These are phyloP conservation scores for Cudoniella acicularis DNA, from an alignment of 495 filamentous ascomycete genomes.

Conservation along the genomic window DNA sequence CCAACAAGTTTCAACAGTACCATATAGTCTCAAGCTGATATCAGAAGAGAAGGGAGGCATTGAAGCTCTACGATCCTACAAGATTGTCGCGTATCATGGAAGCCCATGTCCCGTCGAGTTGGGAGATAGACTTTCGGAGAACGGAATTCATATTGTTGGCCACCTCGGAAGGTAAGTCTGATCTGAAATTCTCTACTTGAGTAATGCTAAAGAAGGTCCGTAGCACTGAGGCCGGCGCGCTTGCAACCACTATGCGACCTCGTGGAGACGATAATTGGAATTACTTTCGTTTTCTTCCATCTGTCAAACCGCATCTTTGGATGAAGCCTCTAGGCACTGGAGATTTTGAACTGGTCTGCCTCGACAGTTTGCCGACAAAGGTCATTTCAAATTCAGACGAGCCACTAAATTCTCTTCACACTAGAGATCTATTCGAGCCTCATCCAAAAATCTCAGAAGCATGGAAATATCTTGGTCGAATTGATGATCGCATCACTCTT, in stretches of 20 bases:
- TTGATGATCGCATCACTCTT: constrained; percentile 61
- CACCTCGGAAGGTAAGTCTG: not conserved
- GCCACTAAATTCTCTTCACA: constrained; percentile 44
- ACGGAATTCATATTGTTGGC: not conserved
- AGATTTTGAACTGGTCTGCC: constrained; percentile 43
- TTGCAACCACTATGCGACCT: not conserved
- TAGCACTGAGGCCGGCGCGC: not conserved
- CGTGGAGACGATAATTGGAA: not conserved
- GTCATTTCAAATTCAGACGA: constrained; percentile 48
- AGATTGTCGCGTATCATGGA: not conserved
- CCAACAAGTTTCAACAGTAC: not conserved
- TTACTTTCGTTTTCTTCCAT: not conserved
- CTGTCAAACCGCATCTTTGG: not conserved
- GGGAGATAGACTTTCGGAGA: not conserved
- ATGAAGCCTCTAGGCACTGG: constrained; percentile 30
- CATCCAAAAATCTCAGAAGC: constrained; percentile 53
- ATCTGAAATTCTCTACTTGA: not conserved
- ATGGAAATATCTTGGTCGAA: constrained; percentile 61
- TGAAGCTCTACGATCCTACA: not conserved
- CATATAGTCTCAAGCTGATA: not conserved
- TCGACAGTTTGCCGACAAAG: constrained; percentile 46
- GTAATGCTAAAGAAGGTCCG: not conserved
- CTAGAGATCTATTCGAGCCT: constrained; percentile 57
- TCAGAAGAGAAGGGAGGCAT: not conserved
- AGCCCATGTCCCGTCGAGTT: not conserved